Percentiles rank a stretch among this genome's conserved stretches.
These are phyloP conservation scores for Beauveria asiatica DNA, from an alignment of 2,329 filamentous ascomycete genomes.

Conservation along the genomic window DNA sequence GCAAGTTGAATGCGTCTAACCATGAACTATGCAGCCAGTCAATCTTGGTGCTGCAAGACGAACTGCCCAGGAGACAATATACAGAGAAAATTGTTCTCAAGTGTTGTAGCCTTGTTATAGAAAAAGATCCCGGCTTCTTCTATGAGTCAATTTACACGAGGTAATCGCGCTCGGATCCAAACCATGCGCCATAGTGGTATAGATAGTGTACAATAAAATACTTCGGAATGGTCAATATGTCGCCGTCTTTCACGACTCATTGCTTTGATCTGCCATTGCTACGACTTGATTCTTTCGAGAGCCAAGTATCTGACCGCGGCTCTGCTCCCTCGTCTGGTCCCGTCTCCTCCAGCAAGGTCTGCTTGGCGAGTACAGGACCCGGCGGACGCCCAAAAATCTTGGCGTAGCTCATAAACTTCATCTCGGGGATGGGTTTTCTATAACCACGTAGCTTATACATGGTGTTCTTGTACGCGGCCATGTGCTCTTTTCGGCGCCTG, in stretches of 20 bases:
- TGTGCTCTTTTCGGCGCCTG: constrained; percentile 19
- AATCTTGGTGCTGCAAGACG: no score
- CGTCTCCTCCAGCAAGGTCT: background rate
- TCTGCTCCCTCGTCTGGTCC: background rate
- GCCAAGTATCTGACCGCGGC: background rate
- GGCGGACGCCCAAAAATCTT: constrained; percentile 20
- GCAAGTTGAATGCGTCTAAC: no score
- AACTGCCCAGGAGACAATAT: no score
- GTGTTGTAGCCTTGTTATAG: no score
- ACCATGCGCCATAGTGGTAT: background rate
- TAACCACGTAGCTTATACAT: constrained; percentile 24
- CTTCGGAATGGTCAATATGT: background rate
- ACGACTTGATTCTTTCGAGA: background rate
- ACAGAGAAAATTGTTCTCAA: no score
- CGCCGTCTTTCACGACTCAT: background rate
- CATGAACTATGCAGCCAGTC: no score
- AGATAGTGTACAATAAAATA: background rate
- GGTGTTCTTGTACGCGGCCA: constrained; percentile 16
- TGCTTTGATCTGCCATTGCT: background rate
- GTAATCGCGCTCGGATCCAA: background rate
- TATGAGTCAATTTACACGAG: background rate
- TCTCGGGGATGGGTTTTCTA: constrained; percentile 16
- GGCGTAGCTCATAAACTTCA: constrained; percentile 21
- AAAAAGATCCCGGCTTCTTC: no score
- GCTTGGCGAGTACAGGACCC: background rate